Evolutionary conservation across 306 rosid species (phyloP).

Genomic region (Hippophae gyantsensis): DNA sequence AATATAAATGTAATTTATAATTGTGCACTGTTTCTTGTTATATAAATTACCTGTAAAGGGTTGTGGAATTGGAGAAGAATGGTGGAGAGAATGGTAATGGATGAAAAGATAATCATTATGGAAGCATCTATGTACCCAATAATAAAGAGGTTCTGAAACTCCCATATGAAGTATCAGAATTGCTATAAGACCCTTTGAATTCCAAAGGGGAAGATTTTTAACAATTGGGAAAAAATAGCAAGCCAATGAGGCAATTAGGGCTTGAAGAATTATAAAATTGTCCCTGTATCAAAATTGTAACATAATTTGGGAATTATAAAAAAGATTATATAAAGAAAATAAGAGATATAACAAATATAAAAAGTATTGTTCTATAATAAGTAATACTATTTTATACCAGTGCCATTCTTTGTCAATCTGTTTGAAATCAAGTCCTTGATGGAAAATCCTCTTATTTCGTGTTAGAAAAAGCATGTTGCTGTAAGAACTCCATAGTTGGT

Average conservation of each 20-base stretch:
- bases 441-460: conserved; percentile 42
- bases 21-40: background rate
- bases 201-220: conserved; percentile 61
- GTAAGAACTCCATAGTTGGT: conserved; percentile 41
- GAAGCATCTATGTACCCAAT: conserved; percentile 52
- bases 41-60: conserved; percentile 47
- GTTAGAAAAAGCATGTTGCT: conserved; percentile 61
- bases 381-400: conserved; percentile 34
- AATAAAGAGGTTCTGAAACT: conserved; percentile 79
- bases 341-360: background rate
- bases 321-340: background rate
- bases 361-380: background rate
- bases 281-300: conserved; percentile 40
- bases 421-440: conserved; percentile 71
- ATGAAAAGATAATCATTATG: conserved; percentile 45
- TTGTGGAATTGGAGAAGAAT: conserved; percentile 63
- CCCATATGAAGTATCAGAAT: conserved; percentile 56
- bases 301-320: background rate
- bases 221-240: conserved; percentile 41
- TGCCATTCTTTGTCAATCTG: conserved; percentile 85
- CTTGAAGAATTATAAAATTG: conserved; percentile 75
- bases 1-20: background rate
- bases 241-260: conserved; percentile 37
- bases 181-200: conserved; percentile 44
- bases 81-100: conserved; percentile 72